phyloP scores from a whole-genome alignment of 768 basidiomycete species.

The Boletus bicolor region DNA sequence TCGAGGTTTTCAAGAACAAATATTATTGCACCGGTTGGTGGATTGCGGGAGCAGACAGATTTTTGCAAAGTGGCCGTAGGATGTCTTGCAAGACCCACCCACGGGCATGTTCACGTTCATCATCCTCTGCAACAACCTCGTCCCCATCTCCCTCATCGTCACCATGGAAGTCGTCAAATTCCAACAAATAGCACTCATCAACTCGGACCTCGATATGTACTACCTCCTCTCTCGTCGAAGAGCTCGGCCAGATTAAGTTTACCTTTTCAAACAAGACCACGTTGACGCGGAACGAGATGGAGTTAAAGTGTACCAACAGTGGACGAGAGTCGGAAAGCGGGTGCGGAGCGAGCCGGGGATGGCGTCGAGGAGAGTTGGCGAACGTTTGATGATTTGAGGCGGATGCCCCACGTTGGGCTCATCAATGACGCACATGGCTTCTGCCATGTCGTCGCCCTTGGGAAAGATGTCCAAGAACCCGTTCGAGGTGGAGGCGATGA shows the following conservation, averaged over 20 bases:
- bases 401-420: slow-evolving; percentile 25
- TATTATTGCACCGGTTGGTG: no score
- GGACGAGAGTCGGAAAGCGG: slow-evolving; percentile 78
- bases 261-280: slow-evolving; percentile 96
- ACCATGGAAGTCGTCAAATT: slow-evolving; percentile 99
- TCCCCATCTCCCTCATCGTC: slow-evolving; percentile 97
- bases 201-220: slow-evolving; percentile 98
- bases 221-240: slow-evolving; percentile 97
- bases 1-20: no score
- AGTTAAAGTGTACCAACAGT: slow-evolving; percentile 90
- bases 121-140: slow-evolving; percentile 98
- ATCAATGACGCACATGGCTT: no score
- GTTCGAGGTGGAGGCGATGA: slow-evolving; percentile 43
- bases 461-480: slow-evolving; percentile 43
- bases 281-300: slow-evolving; percentile 97
- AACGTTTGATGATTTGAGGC: slow-evolving; percentile 73
- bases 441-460: neutral
- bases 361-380: slow-evolving; percentile 57
- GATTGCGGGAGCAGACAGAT: no score
- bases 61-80: no score
- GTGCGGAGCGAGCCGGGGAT: slow-evolving; percentile 40
- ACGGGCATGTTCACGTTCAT: slow-evolving; percentile 72
- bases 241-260: slow-evolving; percentile 96
- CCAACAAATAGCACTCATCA: slow-evolving; percentile 96
- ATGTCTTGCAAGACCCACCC: no score